phyloP scores from a whole-genome alignment of 23 red algal species.

The Gracilariopsis chorda region DNA sequence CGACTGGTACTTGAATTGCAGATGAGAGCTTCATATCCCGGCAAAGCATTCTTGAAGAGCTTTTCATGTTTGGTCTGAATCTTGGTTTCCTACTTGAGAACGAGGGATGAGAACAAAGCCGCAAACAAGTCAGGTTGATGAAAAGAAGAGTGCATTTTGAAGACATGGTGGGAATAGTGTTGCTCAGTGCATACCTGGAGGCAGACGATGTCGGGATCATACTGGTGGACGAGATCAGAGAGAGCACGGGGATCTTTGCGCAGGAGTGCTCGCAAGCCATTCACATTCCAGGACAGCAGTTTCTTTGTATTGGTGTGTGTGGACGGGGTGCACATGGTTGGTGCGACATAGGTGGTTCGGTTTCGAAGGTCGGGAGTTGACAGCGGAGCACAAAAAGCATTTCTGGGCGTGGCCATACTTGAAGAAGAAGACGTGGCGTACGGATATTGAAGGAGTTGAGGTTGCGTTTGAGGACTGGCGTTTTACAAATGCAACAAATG shows the following conservation, averaged over 20 bases:
- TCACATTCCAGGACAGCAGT: conserved; percentile 72
- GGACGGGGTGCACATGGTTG: background rate
- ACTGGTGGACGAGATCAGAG: background rate
- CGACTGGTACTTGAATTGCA: conserved; percentile 41
- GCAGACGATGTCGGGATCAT: conserved; percentile 55
- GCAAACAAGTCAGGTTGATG: background rate
- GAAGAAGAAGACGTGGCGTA: no score
- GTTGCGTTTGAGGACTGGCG: no score
- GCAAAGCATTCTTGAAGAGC: background rate
- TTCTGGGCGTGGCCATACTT: no score
- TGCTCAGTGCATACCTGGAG: conserved; percentile 31
- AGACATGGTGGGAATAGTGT: background rate
- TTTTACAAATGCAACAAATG: no score
- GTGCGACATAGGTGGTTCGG: background rate
- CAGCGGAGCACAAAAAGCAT: background rate
- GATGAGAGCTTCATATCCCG: background rate
- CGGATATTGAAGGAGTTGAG: no score
- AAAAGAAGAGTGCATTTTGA: background rate
- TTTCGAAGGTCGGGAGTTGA: background rate
- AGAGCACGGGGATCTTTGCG: background rate
- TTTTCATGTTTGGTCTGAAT: conserved; percentile 26
- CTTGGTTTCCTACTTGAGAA: conserved; percentile 41
- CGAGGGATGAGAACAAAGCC: no score
- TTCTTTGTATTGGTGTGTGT: background rate
- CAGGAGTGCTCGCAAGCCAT: conserved; percentile 28